Base-by-base conservation (phyloP, 768 basidiomycete species). In the Sistotremastrum suecicum region DNA sequence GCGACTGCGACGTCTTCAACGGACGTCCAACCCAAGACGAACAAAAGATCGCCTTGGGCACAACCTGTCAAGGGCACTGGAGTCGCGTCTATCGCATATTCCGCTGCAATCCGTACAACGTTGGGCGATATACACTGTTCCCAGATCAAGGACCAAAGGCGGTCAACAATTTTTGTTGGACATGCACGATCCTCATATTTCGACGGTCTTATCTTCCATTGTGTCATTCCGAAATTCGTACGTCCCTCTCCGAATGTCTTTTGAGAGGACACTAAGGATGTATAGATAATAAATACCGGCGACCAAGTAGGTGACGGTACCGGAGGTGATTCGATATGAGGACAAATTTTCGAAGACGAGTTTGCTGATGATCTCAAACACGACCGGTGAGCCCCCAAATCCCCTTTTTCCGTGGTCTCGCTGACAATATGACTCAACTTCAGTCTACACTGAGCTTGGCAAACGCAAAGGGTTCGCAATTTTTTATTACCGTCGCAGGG, bases 211-310 rank as follows among this genome's bases (percentile, higher is more conserved):
- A 76, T 97, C 56, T 97, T 98, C 70, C 95, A 99, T 61, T 83
- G 95, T 48, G 87, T 98, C 51, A 99, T 99, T 59, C 76, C 88
- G 50, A 98, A 99, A 65, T 99, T 99, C 58, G n/a, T n/a, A n/a
- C n/a, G n/a, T n/a, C n/a, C n/a, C n/a, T n/a, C n/a, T n/a, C n/a
- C n/a, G n/a, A n/a, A n/a, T n/a, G n/a, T n/a, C n/a, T n/a, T n/a
- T n/a, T n/a, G n/a, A n/a, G n/a, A n/a, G n/a, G n/a, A n/a, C n/a
- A n/a, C n/a, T n/a, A n/a, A n/a, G n/a, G n/a, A n/a, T n/a, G n/a
- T n/a, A n/a, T n/a, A n/a, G n/a, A 94, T 92, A 91, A 84, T 95
- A 46, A 90, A 95, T 69, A 94, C 90, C 3, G 90, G 90, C 33
- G 90, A 94, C 56, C 91, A 90, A 2, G 65, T 91, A 11, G 90